Evolutionary conservation across 805 yeast species (phyloP).

Genomic region (Wickerhamomyces hampshirensis): DNA sequence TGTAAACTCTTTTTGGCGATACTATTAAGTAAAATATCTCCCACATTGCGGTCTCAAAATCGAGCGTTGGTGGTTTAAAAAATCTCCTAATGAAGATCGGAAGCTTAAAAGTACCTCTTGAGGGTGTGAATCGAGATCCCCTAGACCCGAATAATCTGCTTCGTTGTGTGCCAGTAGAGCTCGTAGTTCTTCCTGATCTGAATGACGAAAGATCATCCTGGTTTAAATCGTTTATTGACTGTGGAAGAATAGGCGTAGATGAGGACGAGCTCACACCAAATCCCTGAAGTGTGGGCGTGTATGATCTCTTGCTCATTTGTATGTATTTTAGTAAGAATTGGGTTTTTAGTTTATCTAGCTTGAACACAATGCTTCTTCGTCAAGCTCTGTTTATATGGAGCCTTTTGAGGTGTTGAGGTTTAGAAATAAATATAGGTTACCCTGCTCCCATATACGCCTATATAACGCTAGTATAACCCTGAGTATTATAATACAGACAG

Average conservation of each 20-base stretch:
- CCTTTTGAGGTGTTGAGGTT: too few species aligned
- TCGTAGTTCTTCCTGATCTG: conserved; percentile 20
- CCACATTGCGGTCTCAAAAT: conserved; percentile 92
- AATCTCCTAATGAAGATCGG: conserved; percentile 40
- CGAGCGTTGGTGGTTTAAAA: conserved; percentile 73
- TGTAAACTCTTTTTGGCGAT: conserved; percentile 77
- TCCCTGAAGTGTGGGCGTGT: conserved; percentile 10
- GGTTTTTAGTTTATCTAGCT: too few species aligned
- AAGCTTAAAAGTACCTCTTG: conserved; percentile 18
- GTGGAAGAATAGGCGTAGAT: conserved; percentile 13
- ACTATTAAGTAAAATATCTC: conserved; percentile 72
- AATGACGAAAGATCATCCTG: conserved; percentile 20
- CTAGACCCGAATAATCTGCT: conserved; percentile 9
- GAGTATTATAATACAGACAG: too few species aligned
- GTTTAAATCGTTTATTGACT: conserved; percentile 13
- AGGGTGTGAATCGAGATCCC: conserved; percentile 1
- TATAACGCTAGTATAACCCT: too few species aligned
- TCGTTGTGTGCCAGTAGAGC: conserved; percentile 5
- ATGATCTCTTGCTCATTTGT: conserved; percentile 13
- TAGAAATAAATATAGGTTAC: too few species aligned
- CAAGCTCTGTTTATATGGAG: neutral
- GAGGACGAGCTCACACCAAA: conserved; percentile 2
- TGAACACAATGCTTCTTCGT: neutral
- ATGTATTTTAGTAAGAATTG: too few species aligned
- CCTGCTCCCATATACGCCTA: too few species aligned